These are phyloP conservation scores for Trypanosoma avium DNA, from an alignment of 208 protist species.

Conservation along the genomic window DNA sequence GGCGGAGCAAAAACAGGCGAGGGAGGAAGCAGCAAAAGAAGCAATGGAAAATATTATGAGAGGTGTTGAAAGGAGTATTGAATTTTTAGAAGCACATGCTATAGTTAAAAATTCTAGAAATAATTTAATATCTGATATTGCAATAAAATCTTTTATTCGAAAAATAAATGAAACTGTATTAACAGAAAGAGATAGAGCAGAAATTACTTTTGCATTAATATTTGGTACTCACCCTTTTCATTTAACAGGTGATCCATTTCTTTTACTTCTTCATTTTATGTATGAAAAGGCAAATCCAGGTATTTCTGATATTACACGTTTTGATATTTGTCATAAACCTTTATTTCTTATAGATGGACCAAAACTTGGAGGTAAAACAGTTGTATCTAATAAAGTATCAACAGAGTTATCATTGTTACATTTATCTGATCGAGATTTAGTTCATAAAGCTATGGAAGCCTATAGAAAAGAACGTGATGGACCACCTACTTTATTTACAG, in stretches of 20 bases:
- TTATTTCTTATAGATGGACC: conserved; percentile 72
- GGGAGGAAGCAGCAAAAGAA: conserved; percentile 28
- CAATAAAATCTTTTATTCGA: conserved; percentile 30
- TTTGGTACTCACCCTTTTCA: conserved; percentile 22
- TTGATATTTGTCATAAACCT: conserved; percentile 53
- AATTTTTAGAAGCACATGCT: conserved; percentile 33
- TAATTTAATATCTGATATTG: conserved; percentile 37
- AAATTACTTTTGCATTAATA: conserved; percentile 9
- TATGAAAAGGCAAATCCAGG: conserved; percentile 14
- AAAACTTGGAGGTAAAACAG: conserved; percentile 78
- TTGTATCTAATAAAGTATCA: conserved; percentile 49
- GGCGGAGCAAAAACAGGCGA: conserved; percentile 17
- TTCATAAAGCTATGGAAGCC: conserved; percentile 15
- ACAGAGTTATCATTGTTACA: conserved; percentile 42
- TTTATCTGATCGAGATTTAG: conserved; percentile 56
- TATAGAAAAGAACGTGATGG: conserved; percentile 17
- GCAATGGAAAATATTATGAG: conserved; percentile 37
- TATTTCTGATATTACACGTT: conserved; percentile 22
- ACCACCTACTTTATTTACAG: conserved; percentile 12
- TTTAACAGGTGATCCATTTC: conserved; percentile 36
- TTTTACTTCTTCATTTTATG: conserved; percentile 23
- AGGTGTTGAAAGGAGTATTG: conserved; percentile 32
- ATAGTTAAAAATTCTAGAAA: conserved; percentile 29
- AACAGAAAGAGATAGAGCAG: neutral
- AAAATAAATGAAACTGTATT: neutral